A percentile compares a stretch with the other conserved stretches of the same genome.
Evolutionary conservation across 1,284 basidiomycete genomes (phyloP).

Genomic region (Vanrija humicola): DNA sequence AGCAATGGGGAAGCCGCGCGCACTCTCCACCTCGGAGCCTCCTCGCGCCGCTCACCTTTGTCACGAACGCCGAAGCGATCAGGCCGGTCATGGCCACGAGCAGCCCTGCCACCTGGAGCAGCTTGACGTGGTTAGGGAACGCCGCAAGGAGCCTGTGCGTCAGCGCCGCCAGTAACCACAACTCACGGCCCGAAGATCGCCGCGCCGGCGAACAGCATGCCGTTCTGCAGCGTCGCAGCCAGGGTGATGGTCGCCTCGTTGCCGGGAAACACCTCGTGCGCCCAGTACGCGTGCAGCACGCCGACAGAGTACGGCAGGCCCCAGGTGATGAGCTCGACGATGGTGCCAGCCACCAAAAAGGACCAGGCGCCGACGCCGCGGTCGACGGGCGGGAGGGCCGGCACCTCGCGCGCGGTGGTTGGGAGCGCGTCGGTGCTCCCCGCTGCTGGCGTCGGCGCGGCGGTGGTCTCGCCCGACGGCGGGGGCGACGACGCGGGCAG

Average conservation of each 20-base stretch:
- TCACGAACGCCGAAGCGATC: constrained; percentile 39
- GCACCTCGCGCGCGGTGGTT: not conserved
- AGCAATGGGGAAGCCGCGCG: too few species aligned
- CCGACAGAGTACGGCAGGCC: constrained; percentile 44
- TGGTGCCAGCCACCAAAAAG: constrained; percentile 39
- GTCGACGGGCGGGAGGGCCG: constrained; percentile 37
- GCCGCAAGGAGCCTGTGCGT: constrained; percentile 27
- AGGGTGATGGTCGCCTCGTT: constrained; percentile 35
- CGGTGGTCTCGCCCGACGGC: too few species aligned
- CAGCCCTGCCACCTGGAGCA: constrained; percentile 31
- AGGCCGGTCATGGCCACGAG: constrained; percentile 23
- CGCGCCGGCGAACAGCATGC: constrained; percentile 39
- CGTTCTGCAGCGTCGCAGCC: constrained; percentile 44
- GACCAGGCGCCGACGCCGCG: constrained; percentile 39
- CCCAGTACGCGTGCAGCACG: constrained; percentile 44
- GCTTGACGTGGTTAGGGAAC: constrained; percentile 27
- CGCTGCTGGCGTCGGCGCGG: too few species aligned
- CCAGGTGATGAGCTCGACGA: constrained; percentile 42
- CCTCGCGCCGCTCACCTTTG: constrained; percentile 23
- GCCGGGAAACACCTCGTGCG: constrained; percentile 36
- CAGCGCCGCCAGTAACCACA: not conserved
- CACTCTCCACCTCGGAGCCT: too few species aligned
- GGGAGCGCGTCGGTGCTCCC: not conserved
- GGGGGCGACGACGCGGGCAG: too few species aligned
- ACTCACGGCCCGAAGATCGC: constrained; percentile 41